Conservation (phyloP, 2,329 filamentous ascomycete species). For the Trichoderma sp. region DNA sequence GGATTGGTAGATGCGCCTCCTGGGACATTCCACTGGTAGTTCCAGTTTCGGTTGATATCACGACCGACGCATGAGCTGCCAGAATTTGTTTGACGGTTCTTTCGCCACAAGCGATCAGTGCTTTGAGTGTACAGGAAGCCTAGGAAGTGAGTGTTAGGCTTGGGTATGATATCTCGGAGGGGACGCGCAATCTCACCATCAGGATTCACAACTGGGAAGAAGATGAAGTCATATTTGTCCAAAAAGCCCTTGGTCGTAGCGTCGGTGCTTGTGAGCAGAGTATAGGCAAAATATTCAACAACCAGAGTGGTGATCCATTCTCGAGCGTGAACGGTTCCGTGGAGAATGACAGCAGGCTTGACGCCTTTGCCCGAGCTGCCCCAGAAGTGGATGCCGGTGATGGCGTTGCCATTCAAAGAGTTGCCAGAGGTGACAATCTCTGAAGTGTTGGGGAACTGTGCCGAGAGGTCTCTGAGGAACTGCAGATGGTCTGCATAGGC, state of each 20-base stretch:
- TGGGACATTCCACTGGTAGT: constrained; percentile 51
- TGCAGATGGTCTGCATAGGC: constrained; percentile 51
- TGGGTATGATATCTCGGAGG: not conserved
- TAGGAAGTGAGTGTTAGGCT: constrained; percentile 25
- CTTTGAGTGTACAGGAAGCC: constrained; percentile 62
- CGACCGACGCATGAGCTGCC: constrained; percentile 49
- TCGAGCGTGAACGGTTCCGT: constrained; percentile 60
- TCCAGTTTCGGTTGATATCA: constrained; percentile 64
- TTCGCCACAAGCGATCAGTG: constrained; percentile 61
- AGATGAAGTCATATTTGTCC: constrained; percentile 66
- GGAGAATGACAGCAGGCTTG: constrained; percentile 56
- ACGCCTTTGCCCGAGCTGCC: constrained; percentile 45
- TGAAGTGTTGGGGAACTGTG: constrained; percentile 45
- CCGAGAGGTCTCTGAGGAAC: constrained; percentile 49
- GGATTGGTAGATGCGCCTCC: constrained; percentile 55
- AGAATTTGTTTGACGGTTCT: constrained; percentile 52
- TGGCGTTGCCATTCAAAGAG: constrained; percentile 51
- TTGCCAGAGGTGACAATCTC: constrained; percentile 52
- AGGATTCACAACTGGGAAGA: constrained; percentile 64
- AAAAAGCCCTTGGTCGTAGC: constrained; percentile 48
- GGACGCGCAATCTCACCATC: constrained; percentile 46
- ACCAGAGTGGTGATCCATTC: constrained; percentile 62
- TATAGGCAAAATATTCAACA: constrained; percentile 54
- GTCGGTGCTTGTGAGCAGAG: constrained; percentile 48
- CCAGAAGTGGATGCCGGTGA: constrained; percentile 63